A percentile compares a stretch with the other conserved stretches of the same genome.
Conservation (phyloP, 768 basidiomycete genomes). For the Favolaschia claudopus region DNA sequence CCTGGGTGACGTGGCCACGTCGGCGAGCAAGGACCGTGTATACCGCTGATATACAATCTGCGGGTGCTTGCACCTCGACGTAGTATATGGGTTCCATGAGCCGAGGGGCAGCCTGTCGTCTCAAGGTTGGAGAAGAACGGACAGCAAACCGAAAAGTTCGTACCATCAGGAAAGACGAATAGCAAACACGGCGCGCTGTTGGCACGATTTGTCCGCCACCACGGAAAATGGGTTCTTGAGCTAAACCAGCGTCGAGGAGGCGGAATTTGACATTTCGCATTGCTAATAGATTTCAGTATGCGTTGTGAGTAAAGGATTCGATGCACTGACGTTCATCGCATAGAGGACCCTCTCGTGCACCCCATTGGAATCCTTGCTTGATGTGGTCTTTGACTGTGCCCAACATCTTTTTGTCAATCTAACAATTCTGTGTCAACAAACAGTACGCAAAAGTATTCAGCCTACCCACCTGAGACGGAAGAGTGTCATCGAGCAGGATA, state of each 20-base stretch:
- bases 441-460: neutral
- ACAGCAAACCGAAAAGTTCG: slow-evolving; percentile 37
- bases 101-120: slow-evolving; percentile 85
- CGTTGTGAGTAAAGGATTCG: neutral
- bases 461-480: slow-evolving; percentile 83
- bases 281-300: slow-evolving; percentile 55
- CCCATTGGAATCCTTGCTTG: slow-evolving; percentile 99
- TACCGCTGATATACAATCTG: slow-evolving; percentile 98
- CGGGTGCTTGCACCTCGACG: slow-evolving; percentile 99
- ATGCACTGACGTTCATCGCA: slow-evolving; percentile 94
- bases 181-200: slow-evolving; percentile 97
- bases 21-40: slow-evolving; percentile 98
- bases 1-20: slow-evolving; percentile 98
- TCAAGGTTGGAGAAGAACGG: slow-evolving; percentile 1
- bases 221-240: slow-evolving; percentile 96
- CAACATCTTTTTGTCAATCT: slow-evolving; percentile 94
- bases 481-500: slow-evolving; percentile 91
- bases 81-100: slow-evolving; percentile 98
- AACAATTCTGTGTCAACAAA: slow-evolving; percentile 10
- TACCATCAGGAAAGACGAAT: slow-evolving; percentile 98
- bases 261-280: slow-evolving; percentile 99
- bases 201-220: slow-evolving; percentile 99
- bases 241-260: slow-evolving; percentile 89
- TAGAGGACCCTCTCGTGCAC: slow-evolving; percentile 93
- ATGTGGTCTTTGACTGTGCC: slow-evolving; percentile 92